Base-by-base conservation (phyloP, 805 yeast genomes). In the Suhomyces sp. region DNA sequence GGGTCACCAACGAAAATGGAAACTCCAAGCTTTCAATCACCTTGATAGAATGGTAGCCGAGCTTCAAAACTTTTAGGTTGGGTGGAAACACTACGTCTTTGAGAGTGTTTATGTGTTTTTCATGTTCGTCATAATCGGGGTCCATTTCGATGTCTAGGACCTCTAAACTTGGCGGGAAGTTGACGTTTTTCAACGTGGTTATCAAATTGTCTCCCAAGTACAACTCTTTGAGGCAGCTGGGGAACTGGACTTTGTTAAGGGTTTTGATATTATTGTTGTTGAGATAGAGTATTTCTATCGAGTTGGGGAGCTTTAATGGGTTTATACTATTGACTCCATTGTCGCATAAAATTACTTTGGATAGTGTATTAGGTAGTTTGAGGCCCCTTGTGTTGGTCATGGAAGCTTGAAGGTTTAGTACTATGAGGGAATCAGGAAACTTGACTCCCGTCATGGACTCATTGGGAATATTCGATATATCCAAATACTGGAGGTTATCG, bases 361-460 rank as follows among this genome's bases (percentile, higher is more conserved):
- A 61, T 19, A 76, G 55, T 24, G 53, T 57, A 22, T 67, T 63
- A 1, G 79, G 78, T 31, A 76, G 57, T 54, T 74, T 76, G 31
- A 76, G 61, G 0, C 79, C 79, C 48, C 80, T 58, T 1, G 78
- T 74, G 54, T 66, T 74, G 5, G 78, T 73, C 79, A 75, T 76
- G 2, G 78, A 72, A 49, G 71, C 72, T 57, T 74, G 79, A 10
- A 76, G 58, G 53, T 76, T 76, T 48, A 76, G 66, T 1, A 63
- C 64, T 22, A 60, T 59, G 29, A 71, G 58, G 62, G 60, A 65
- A 50, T 76, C 80, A 1, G 80, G 80, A 49, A 76, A 74, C 53
- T 72, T 75, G n/a, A 76, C 67, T 1, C 79, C 78, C 0, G 78
- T 70, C 80, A 76, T 75, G 8, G 76, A 68, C 56, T 76, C 80